Evolutionary conservation across 78 protist genomes (phyloP), one percentile per base, ranked within the genome.

Genomic region (Dictyostelium brefeldianum): DNA sequence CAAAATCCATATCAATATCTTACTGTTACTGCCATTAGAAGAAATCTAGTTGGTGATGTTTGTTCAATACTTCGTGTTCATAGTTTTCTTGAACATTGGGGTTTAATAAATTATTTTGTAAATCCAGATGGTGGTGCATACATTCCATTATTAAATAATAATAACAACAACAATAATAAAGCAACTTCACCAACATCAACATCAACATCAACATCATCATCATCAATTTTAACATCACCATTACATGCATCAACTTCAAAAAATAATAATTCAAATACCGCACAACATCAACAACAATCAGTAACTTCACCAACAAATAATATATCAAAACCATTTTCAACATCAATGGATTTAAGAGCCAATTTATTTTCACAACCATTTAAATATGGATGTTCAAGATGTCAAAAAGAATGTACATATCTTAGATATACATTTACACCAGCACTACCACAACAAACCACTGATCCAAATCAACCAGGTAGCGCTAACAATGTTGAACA

Each of bases 11-110:
- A 79, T 22, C 96, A 78, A 59, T 79, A 79, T 36, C 81, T 94
- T 25, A 87, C 96, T 2, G 74, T 80, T 14, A 94, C 96, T 2
- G 90, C 75, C 12, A 67, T 31, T 29, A 31, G 75, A 67, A 89
- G 94, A 31, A 83, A 83, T 71, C 36, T 83, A 71, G 41, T 71
- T 54, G 31, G 81, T 83, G 96, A 94, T 22, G 82, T 70, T 20
- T 79, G 93, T 29, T 54, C 94, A 17, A 85, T 94, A 5, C 50
- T 87, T 46, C 20, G 94, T 46, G 80, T 94, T 2, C 90, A 94
- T 67, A 75, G 87, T 29, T 94, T 94, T 90, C 59, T 94, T 27
- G 96, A 92, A 50, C 83, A 92, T 48, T 92, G 96, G 96, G 96
- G 92, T 18, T 54, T 92, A 18, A 92, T 92, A 51, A 92, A 92